A percentile compares a stretch with the other conserved stretches of the same genome.
These are phyloP conservation scores for Boletus sp. DNA, from an alignment of 768 basidiomycete genomes.

Conservation along the genomic window DNA sequence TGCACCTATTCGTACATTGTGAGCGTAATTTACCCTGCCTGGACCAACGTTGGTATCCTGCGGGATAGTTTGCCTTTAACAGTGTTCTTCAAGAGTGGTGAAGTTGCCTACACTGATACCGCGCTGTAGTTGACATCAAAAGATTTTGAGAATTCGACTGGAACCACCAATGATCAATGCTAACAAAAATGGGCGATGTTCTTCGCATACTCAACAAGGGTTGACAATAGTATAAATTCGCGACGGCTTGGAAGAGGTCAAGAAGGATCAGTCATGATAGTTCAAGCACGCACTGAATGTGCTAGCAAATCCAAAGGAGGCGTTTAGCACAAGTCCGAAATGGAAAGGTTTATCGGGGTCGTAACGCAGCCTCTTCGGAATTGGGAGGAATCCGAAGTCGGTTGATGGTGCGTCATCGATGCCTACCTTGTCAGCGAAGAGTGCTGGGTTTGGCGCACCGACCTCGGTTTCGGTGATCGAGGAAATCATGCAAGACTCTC, in stretches of 20 bases:
- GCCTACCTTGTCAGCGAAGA: background rate
- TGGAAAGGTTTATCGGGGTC: constrained; percentile 48
- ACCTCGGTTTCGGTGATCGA: constrained; percentile 6
- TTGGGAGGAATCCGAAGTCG: constrained; percentile 65
- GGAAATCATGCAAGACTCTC: constrained; percentile 13
- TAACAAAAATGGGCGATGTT: background rate
- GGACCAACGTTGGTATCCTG: constrained; percentile 64
- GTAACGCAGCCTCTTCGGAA: constrained; percentile 55
- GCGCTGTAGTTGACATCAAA: constrained; percentile 39
- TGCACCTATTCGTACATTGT: background rate
- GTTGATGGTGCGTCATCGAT: constrained; percentile 13
- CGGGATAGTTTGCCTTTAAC: constrained; percentile 3
- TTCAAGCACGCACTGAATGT: constrained; percentile 37
- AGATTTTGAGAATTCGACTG: constrained; percentile 37
- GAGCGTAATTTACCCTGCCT: constrained; percentile 52
- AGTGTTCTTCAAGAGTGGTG: background rate
- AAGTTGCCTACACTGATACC: constrained; percentile 32
- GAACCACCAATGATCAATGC: background rate
- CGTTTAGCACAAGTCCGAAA: constrained; percentile 53
- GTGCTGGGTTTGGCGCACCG: background rate
- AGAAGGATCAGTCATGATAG: background rate
- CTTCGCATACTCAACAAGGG: constrained; percentile 63
- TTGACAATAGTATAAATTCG: constrained; percentile 85
- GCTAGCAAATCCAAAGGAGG: constrained; percentile 61
- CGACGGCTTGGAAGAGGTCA: constrained; percentile 43